A percentile compares a stretch with the other conserved stretches of the same genome.
Evolutionary conservation across 2,329 filamentous ascomycete genomes (phyloP).

Genomic region (Cryphonectria nitschkei): DNA sequence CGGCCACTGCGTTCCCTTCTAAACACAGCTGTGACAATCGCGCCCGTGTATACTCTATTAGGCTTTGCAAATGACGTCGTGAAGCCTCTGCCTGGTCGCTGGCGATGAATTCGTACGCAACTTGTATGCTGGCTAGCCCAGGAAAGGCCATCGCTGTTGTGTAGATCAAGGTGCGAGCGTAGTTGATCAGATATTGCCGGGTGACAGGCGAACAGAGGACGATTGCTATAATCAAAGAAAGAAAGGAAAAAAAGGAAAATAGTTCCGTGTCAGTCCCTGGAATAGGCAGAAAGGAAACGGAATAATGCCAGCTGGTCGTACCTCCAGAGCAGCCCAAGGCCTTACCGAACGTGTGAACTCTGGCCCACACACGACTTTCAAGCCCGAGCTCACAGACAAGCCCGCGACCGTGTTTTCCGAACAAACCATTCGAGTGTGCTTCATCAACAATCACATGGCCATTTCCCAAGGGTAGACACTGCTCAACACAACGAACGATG

Average conservation of each 20-base stretch:
- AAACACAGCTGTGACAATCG: constrained; percentile 45
- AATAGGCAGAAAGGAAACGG: not conserved
- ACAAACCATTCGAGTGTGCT: constrained; percentile 66
- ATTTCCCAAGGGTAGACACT: constrained; percentile 59
- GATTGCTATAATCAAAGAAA: constrained; percentile 42
- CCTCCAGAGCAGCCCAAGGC: constrained; percentile 71
- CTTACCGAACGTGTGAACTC: constrained; percentile 70
- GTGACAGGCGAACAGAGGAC: constrained; percentile 64
- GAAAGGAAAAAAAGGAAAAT: fast-evolving
- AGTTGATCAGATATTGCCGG: constrained; percentile 72
- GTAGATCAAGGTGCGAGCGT: constrained; percentile 75
- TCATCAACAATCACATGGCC: constrained; percentile 69
- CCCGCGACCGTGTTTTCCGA: constrained; percentile 60
- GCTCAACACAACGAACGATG: constrained; percentile 61
- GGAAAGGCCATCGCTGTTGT: constrained; percentile 71
- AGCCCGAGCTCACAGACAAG: constrained; percentile 61
- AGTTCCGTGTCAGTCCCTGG: not conserved
- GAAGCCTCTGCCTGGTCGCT: constrained; percentile 49
- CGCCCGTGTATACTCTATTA: constrained; percentile 50
- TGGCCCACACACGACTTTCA: constrained; percentile 58
- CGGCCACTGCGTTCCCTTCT: not conserved
- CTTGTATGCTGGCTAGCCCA: constrained; percentile 60
- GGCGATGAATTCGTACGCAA: constrained; percentile 60
- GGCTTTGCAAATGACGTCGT: constrained; percentile 45
- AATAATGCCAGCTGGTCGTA: not conserved